Conservation (phyloP, 257 asterid species). For the Nicotiana undulata region DNA sequence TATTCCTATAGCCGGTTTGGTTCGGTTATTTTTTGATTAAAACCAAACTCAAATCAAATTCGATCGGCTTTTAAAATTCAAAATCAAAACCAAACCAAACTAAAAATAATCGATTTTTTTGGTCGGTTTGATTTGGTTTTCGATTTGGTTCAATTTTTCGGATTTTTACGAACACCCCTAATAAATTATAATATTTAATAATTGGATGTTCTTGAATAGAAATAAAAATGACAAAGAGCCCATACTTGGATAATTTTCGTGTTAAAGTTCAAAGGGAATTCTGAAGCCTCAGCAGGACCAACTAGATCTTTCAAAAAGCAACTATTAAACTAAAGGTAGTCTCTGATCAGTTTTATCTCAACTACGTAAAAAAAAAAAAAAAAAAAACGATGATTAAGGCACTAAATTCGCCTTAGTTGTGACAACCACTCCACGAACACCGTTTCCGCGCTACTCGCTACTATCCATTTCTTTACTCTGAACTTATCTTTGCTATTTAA, state of each 20-base stretch:
- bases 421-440: constrained; percentile 3
- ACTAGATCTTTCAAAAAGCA: neutral
- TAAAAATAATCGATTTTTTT: too few relatives aligned
- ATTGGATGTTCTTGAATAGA: neutral
- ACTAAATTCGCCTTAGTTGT: neutral
- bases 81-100: too few relatives aligned
- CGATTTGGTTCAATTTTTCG: too few relatives aligned
- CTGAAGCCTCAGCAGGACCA: neutral
- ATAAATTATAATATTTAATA: too few relatives aligned
- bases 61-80: too few relatives aligned
- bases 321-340: neutral
- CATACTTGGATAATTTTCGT: neutral
- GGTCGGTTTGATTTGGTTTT: too few relatives aligned
- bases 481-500: neutral
- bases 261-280: neutral
- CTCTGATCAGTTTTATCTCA: neutral
- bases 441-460: neutral
- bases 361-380: neutral
- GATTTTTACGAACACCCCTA: too few relatives aligned
- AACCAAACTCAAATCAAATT: too few relatives aligned
- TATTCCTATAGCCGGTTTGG: too few relatives aligned
- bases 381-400: neutral
- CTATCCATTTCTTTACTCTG: neutral
- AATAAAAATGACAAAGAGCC: neutral
- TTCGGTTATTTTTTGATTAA: too few relatives aligned